These are phyloP conservation scores for Fusarium tjaetaba DNA, from an alignment of 2,329 filamentous ascomycete genomes.

Conservation along the genomic window DNA sequence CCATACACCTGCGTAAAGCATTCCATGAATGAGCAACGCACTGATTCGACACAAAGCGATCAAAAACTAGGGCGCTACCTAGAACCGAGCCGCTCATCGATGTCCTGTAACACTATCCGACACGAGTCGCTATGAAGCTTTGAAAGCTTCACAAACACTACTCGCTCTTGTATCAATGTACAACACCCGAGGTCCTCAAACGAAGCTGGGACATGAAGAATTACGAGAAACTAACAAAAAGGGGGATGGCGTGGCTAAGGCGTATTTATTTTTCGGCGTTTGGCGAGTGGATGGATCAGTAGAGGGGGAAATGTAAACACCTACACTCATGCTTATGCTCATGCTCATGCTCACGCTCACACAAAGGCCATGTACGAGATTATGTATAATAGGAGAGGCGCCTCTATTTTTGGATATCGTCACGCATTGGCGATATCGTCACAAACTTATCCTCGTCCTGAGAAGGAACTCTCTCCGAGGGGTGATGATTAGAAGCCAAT, in stretches of 20 bases:
- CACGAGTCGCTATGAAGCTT: background rate
- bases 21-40: background rate
- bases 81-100: background rate
- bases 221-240: constrained; percentile 11
- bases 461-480: background rate
- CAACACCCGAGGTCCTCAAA: constrained; percentile 5
- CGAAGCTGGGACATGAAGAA: constrained; percentile 1
- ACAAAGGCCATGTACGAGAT: constrained; percentile 17
- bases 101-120: constrained; percentile 24
- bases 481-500: background rate
- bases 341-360: background rate
- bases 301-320: constrained; percentile 11
- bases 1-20: constrained; percentile 48
- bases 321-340: constrained; percentile 12
- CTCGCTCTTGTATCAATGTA: constrained; percentile 12
- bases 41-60: background rate
- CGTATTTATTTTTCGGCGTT: constrained; percentile 27
- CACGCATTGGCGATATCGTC: background rate
- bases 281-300: constrained; percentile 15
- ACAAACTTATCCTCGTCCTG: background rate
- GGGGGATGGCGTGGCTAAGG: constrained; percentile 6
- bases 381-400: constrained; percentile 27
- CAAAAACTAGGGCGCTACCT: background rate
- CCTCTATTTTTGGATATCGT: constrained; percentile 2
- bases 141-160: background rate